Evolutionary conservation across 352 stramenopile genomes (phyloP), one percentile per base, ranked within the genome.

Genomic region (Phytophthora tentaculata): DNA sequence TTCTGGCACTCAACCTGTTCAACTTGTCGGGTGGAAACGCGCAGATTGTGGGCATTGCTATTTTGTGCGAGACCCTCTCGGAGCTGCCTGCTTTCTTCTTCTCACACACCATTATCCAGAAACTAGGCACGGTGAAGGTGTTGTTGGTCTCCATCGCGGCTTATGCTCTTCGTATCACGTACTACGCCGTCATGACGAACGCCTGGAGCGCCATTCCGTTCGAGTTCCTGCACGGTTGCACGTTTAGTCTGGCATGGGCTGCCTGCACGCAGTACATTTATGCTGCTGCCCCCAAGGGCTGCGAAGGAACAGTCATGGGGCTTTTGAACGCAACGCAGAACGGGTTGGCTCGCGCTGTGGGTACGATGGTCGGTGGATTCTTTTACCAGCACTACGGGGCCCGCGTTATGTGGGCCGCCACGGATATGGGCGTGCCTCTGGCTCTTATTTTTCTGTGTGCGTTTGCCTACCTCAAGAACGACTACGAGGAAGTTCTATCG

Each of bases 21-120:
- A 90, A 92, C 56, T 66, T 92, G 19, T 90, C 80, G 20, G 77
- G 74, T 22, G 65, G 77, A 17, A 89, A 90, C 49, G 69, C 84
- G 12, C 73, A 86, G 57, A 89, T 92, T 63, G 85, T 92, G 44
- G 84, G 84, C 17, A 79, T 89, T 28, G 84, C 80, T 5, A 91
- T 71, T 35, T 63, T 71, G 64, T 71, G 64, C 32, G 64, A 71
- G 14, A 71, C 64, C n/a, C 49, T 71, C n/a, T 91, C 82, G 9
- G 84, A 92, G 64, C 69, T 92, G 5, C 84, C 84, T 26, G 84
- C 84, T 4, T 92, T 92, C 59, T 92, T 90, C 69, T 90, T 80
- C 67, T 89, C 84, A 23, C 77, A 90, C 29, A 41, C 60, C 13
- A 88, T 92, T 64, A 87, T 90, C 67, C 63, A 83, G 57, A 76